Percentiles rank a stretch among this genome's conserved stretches.
Evolutionary conservation across 2,329 filamentous ascomycete species (phyloP).

Genomic region (Monosporascus sp.): DNA sequence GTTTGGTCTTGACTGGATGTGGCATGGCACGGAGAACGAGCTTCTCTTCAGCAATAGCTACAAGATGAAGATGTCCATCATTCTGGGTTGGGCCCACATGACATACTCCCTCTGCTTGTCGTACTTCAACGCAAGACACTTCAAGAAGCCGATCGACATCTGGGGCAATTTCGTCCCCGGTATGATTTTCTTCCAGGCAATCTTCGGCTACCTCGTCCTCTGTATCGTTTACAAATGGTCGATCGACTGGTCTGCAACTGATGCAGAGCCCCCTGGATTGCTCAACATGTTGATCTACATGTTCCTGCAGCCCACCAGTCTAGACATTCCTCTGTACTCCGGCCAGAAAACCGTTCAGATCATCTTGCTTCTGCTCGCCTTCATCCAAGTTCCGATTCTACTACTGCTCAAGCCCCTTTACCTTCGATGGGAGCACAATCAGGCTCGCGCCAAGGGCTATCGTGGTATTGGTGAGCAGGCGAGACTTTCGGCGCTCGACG

Average conservation of each 20-base stretch:
- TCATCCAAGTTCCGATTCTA: constrained; percentile 82
- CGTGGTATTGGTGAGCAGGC: constrained; percentile 86
- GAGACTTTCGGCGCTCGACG: constrained; percentile 83
- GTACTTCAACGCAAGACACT: constrained; percentile 89
- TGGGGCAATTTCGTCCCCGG: constrained; percentile 96
- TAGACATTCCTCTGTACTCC: constrained; percentile 68
- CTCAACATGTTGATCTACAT: constrained; percentile 99
- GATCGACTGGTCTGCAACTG: constrained; percentile 71
- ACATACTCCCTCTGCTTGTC: constrained; percentile 94
- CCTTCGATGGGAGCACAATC: constrained; percentile 89
- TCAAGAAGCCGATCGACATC: constrained; percentile 91
- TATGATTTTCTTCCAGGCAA: constrained; percentile 99
- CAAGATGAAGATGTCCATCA: constrained; percentile 99
- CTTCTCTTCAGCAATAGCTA: constrained; percentile 96
- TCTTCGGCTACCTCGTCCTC: constrained; percentile 93
- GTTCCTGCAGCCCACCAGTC: constrained; percentile 81
- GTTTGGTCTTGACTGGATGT: constrained; percentile 91
- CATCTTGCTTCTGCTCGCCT: constrained; percentile 71
- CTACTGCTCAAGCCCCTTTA: constrained; percentile 96
- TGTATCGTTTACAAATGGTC: constrained; percentile 98
- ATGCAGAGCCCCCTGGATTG: constrained; percentile 71
- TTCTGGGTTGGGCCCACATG: constrained; percentile 97
- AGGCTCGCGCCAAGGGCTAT: constrained; percentile 81
- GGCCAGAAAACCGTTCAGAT: constrained; percentile 75
- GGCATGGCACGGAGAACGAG: constrained; percentile 94